These are phyloP conservation scores for Pestalotiopsis sp. DNA, from an alignment of 2,329 filamentous ascomycete genomes.

Conservation along the genomic window DNA sequence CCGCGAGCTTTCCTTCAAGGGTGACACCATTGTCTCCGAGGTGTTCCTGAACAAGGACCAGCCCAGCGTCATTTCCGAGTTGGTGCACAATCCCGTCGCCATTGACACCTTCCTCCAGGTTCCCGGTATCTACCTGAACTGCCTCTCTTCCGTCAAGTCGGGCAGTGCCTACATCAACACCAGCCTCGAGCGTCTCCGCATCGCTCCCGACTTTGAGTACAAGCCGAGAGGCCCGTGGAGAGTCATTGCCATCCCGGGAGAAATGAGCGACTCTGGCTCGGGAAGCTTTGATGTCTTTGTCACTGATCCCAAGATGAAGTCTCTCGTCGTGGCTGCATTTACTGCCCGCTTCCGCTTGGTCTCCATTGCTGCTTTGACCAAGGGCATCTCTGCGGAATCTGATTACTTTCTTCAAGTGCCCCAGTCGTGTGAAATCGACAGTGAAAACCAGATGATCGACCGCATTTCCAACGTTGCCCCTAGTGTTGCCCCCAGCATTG, in stretches of 20 bases:
- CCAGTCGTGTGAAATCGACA: not conserved
- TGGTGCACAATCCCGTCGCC: constrained; percentile 17
- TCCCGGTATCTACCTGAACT: constrained; percentile 18
- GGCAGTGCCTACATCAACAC: not conserved
- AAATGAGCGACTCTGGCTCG: not conserved
- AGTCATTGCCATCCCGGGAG: not conserved
- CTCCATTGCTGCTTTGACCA: not conserved
- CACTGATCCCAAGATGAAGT: not conserved
- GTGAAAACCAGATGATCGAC: not conserved
- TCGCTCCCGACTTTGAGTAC: not conserved
- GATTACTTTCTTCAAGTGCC: not conserved
- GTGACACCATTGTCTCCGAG: constrained; percentile 20
- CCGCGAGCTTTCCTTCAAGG: constrained; percentile 19
- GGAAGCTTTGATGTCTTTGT: not conserved
- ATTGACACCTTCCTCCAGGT: constrained; percentile 22
- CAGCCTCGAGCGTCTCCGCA: not conserved
- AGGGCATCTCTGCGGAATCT: not conserved
- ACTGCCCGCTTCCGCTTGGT: not conserved
- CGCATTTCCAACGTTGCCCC: not conserved
- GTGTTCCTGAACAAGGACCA: constrained; percentile 14
- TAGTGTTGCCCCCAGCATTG: not conserved
- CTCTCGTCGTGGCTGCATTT: not conserved
- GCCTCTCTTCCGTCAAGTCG: constrained; percentile 2
- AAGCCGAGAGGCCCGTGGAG: not conserved
- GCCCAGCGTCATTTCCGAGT: constrained; percentile 8